Evolutionary conservation across 139 green algal genomes (phyloP), one percentile per base, ranked within the genome.

Genomic region (Micromonas commoda): DNA sequence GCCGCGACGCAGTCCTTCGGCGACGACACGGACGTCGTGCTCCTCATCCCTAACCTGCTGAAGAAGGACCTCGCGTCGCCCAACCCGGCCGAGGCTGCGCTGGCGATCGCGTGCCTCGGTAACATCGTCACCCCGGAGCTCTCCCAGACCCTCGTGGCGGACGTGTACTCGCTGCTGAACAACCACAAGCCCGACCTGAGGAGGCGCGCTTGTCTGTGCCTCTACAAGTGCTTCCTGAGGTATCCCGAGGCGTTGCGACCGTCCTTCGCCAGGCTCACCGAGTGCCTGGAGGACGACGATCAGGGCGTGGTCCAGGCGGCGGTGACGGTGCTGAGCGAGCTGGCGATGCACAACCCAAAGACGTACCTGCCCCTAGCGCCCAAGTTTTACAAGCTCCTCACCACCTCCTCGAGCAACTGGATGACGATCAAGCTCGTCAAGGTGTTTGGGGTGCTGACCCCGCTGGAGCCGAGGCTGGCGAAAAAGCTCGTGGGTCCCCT

Each of bases 361-460:
- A 77, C 64, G 52, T 88, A 85, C 80, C 76, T 88, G 66, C 73
- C 77, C 28, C 79, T 88, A 38, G 84, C 84, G 31, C 84, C 84
- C 3, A 70, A 73, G 35, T 74, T 88, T 63, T 87, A 80, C 78
- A 71, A 64, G 29, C 67, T 88, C 9, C 69, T 88, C 19, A 81
- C 61, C 28, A 64, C 64, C n/a, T 77, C 66, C 19, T 70, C 67
- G 13, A 80, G 68, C 67, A 85, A 80, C 75, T 88, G 84, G 84
- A 80, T 86, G 52, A 74, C 85, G 24, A 88, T 88, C 69, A 88
- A 88, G 83, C 77, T 88, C 9, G 79, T 88, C 16, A 87, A 87
- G 76, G 65, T 85, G 21, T 87, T 88, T 34, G 82, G 65, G 9
- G 72, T 60, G 64, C 69, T 88, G 64, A 72, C 76, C 21, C 83